Percentiles rank a stretch among this genome's conserved stretches.
Evolutionary conservation across 2,329 filamentous ascomycete species (phyloP).

Genomic region (Rhynchosporium secalis): DNA sequence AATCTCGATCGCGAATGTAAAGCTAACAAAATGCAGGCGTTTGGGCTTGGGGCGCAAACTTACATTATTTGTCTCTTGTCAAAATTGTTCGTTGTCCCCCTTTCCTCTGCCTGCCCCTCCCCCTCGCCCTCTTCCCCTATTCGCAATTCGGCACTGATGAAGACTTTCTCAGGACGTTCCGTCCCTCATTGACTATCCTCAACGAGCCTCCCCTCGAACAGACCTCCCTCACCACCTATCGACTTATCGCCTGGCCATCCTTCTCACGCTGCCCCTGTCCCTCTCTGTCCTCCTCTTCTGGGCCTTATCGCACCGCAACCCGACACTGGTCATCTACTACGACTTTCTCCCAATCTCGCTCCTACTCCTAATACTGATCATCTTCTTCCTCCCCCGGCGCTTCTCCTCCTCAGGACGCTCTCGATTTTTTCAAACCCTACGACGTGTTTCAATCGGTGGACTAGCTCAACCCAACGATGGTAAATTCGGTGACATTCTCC

Average conservation of each 20-base stretch:
- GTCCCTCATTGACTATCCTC: constrained; percentile 80
- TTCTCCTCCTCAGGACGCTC: constrained; percentile 70
- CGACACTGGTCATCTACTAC: constrained; percentile 70
- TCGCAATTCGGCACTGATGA: constrained; percentile 13
- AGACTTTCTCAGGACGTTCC: constrained; percentile 66
- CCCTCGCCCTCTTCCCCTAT: neutral
- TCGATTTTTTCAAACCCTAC: constrained; percentile 73
- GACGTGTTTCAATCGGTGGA: constrained; percentile 79
- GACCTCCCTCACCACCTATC: constrained; percentile 77
- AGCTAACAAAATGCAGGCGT: constrained; percentile 58
- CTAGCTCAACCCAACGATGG: constrained; percentile 84
- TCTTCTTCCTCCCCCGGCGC: constrained; percentile 72
- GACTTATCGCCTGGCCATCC: constrained; percentile 79
- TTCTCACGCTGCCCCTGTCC: constrained; percentile 70
- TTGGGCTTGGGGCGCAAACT: constrained; percentile 93
- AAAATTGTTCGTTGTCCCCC: constrained; percentile 62
- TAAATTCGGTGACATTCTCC: constrained; percentile 90
- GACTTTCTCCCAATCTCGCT: constrained; percentile 86
- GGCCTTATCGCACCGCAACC: constrained; percentile 70
- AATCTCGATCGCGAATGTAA: constrained; percentile 1
- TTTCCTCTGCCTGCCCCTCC: constrained; percentile 6
- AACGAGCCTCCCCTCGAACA: constrained; percentile 62
- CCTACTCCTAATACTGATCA: constrained; percentile 68
- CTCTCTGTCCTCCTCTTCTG: constrained; percentile 81
- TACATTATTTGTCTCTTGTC: constrained; percentile 77